Base-by-base conservation (phyloP, 768 basidiomycete genomes). In the Fistulinella prunicolor region DNA sequence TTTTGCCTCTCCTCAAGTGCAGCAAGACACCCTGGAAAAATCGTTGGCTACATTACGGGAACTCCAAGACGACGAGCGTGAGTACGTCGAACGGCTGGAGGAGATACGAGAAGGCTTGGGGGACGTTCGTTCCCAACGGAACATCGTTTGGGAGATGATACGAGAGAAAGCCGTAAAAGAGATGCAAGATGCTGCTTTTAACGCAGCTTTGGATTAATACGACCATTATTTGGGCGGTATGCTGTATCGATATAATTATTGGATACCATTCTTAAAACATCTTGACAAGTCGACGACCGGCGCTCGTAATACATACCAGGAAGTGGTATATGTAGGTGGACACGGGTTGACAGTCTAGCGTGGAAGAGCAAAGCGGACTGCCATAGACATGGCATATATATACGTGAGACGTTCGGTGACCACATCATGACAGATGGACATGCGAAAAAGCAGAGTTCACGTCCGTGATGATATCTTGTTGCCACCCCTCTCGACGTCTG, bases 41-140 rank as follows among this genome's bases (percentile, higher is more conserved):
- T 82, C 85, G 13, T 56, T 92, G 30, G 79, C 84, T 14, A 76
- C 80, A 2, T 67, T 93, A 44, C 80, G 86, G 43, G 91, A 94
- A 56, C 71, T 94, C 19, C 85, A 89, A 55, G 91, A 93, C 59
- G 91, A 94, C 57, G 86, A 86, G 6, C 74, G 89, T 38, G 91
- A 93, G 65, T 94, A 93, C 60, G 82, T 86, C 6, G 90, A 92
- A 60, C 79, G 90, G 22, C 67, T 94, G 45, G 80, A 87, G 58
- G 91, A 94, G 63, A 88, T 94, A 45, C 70, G 91, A 44, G 89
- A 93, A 55, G 81, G 82, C 3, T 64, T 93, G 46, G 91, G 91
- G 6, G 83, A 87, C 55, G 78, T 86, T 24, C 72, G 82, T 46
- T 77, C 78, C 2, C 87, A 90, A 61, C 73, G 89, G 46, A 77